phyloP scores from a whole-genome alignment of 345 rosid species.

The Sisymbrium irio region DNA sequence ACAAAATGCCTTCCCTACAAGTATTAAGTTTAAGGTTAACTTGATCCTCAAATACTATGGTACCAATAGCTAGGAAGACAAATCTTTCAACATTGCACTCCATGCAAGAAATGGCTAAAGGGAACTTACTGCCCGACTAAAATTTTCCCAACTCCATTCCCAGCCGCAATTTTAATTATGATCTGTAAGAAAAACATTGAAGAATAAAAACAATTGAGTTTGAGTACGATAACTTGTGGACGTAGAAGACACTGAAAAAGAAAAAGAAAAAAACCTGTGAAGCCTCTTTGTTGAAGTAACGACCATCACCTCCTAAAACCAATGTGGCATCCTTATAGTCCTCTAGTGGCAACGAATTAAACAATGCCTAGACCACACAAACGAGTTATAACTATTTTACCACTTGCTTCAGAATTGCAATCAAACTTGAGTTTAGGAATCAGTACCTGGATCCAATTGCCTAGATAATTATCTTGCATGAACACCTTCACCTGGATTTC shows the following conservation, averaged over 20 bases:
- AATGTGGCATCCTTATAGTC: constrained; percentile 73
- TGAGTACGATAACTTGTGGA: background rate
- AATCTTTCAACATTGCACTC: background rate
- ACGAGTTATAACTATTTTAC: background rate
- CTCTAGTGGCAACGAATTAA: constrained; percentile 74
- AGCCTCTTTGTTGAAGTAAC: constrained; percentile 84
- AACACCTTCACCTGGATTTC: constrained; percentile 72
- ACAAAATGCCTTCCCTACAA: constrained; percentile 82
- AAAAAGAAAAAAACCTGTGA: constrained; percentile 86
- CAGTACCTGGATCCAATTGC: constrained; percentile 94
- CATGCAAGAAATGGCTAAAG: constrained; percentile 1
- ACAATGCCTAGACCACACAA: constrained; percentile 69
- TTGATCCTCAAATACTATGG: background rate
- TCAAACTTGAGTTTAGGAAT: background rate
- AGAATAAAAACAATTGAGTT: no score
- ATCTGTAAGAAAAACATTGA: constrained; percentile 48
- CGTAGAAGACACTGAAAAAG: background rate
- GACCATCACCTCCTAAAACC: constrained; percentile 95
- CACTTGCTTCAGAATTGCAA: background rate
- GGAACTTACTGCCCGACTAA: constrained; percentile 76
- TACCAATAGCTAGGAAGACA: background rate
- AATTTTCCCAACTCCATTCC: constrained; percentile 82
- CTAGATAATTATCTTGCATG: constrained; percentile 80
- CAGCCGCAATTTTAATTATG: constrained; percentile 91
- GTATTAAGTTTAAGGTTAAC: background rate